A percentile compares a stretch with the other conserved stretches of the same genome.
phyloP scores from a whole-genome alignment of 257 asterid genomes.

The Primulina eburnea region DNA sequence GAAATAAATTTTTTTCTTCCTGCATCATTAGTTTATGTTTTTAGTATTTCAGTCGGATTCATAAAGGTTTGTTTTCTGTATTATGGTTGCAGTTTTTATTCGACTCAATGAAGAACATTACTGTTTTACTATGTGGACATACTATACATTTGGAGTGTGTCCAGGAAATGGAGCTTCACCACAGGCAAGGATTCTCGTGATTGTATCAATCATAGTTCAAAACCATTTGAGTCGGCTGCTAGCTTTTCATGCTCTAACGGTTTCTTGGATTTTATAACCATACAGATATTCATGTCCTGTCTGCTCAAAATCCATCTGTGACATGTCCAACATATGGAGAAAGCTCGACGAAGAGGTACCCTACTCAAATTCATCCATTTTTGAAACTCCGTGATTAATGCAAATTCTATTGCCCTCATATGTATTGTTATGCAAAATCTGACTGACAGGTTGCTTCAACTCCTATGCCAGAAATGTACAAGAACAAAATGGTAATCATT shows the following conservation, averaged over 20 bases:
- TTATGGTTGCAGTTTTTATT: slow-evolving; percentile 44
- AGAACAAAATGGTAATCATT: slow-evolving; percentile 41
- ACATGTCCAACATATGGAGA: slow-evolving; percentile 55
- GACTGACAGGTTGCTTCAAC: slow-evolving; percentile 47
- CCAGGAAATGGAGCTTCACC: slow-evolving; percentile 43
- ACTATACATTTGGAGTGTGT: slow-evolving; percentile 57
- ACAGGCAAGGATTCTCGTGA: slow-evolving; percentile 28
- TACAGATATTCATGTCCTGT: slow-evolving; percentile 59
- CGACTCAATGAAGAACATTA: slow-evolving; percentile 42
- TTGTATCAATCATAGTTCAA: not conserved
- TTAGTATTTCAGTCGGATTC: not conserved
- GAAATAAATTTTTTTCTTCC: not conserved
- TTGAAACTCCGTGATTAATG: not conserved
- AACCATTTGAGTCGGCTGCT: not conserved
- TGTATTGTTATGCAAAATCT: not conserved
- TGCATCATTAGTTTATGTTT: not conserved
- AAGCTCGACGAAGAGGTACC: slow-evolving; percentile 55
- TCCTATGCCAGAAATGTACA: slow-evolving; percentile 51
- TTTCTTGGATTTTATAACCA: not conserved
- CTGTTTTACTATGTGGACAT: slow-evolving; percentile 57
- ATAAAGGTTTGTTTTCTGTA: not conserved
- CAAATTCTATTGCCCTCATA: not conserved
- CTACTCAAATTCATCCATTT: not conserved
- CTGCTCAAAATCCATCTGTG: slow-evolving; percentile 56
- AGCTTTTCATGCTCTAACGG: not conserved